Percentiles rank a stretch among this genome's conserved stretches.
Conservation (phyloP, 192 early-diverging fungal species). For the Lunasporangiospora selenospora region DNA sequence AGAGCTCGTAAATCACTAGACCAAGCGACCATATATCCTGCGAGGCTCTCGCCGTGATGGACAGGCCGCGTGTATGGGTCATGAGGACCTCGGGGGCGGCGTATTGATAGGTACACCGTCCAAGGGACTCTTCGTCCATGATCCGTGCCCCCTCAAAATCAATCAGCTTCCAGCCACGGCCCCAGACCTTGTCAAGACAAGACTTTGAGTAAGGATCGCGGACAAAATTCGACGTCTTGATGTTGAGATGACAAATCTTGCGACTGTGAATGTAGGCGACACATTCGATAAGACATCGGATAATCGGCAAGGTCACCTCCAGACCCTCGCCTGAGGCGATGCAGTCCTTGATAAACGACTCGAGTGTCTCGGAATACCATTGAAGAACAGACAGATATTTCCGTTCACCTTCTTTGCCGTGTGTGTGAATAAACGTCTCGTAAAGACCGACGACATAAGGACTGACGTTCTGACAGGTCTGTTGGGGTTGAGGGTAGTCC, state of each 20-base stretch:
- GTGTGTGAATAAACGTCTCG: slow-evolving; percentile 40
- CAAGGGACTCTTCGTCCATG: slow-evolving; percentile 57
- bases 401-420: slow-evolving; percentile 10
- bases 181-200: background rate
- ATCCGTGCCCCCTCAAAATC: slow-evolving; percentile 60
- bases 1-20: slow-evolving; percentile 51
- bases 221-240: slow-evolving; percentile 43
- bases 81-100: slow-evolving; percentile 52
- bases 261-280: slow-evolving; percentile 32
- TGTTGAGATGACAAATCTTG: slow-evolving; percentile 42
- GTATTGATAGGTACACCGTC: slow-evolving; percentile 55
- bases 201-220: slow-evolving; percentile 35
- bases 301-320: slow-evolving; percentile 34
- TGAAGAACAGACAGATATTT: slow-evolving; percentile 32
- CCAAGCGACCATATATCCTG: slow-evolving; percentile 59
- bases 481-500: slow-evolving; percentile 39
- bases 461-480: slow-evolving; percentile 13
- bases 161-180: slow-evolving; percentile 53
- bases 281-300: slow-evolving; percentile 33
- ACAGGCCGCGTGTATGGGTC: slow-evolving; percentile 36
- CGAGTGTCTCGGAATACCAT: slow-evolving; percentile 37
- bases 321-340: slow-evolving; percentile 13
- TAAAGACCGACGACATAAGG: slow-evolving; percentile 38
- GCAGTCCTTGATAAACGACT: slow-evolving; percentile 21
- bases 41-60: slow-evolving; percentile 45